These are phyloP conservation scores for Megacollybia marginata DNA, from an alignment of 768 basidiomycete species.

Conservation along the genomic window DNA sequence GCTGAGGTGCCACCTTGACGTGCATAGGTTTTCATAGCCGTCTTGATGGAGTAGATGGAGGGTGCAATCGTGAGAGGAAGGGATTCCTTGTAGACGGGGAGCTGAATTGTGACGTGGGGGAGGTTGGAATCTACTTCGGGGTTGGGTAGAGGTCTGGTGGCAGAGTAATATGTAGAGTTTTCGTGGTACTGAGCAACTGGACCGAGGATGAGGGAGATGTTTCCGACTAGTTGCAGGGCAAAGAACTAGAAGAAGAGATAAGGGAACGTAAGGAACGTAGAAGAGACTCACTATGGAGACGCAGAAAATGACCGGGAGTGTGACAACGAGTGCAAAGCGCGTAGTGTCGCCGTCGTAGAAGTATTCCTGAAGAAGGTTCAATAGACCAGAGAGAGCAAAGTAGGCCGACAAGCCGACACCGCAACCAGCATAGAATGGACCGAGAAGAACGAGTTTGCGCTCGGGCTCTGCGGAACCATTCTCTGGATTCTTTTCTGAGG, in stretches of 20 bases:
- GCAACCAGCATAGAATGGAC: slow-evolving; percentile 64
- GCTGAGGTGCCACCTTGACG: slow-evolving; percentile 76
- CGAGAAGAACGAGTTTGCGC: slow-evolving; percentile 47
- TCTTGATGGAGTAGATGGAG: slow-evolving; percentile 73
- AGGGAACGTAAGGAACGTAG: neutral
- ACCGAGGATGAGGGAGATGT: slow-evolving; percentile 47
- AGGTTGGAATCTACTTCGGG: slow-evolving; percentile 61
- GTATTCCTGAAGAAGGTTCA: slow-evolving; percentile 58
- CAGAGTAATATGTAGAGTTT: slow-evolving; percentile 79
- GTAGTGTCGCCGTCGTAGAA: slow-evolving; percentile 53
- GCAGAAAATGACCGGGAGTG: slow-evolving; percentile 68
- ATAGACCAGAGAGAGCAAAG: slow-evolving; percentile 55
- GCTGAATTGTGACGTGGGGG: slow-evolving; percentile 74
- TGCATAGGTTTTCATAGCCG: slow-evolving; percentile 83
- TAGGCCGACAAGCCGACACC: slow-evolving; percentile 57
- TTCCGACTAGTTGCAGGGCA: slow-evolving; percentile 62
- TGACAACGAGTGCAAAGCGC: slow-evolving; percentile 60
- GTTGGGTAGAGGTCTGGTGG: slow-evolving; percentile 56
- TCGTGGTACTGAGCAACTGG: slow-evolving; percentile 81
- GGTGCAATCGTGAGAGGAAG: slow-evolving; percentile 65
- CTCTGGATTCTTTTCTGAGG: slow-evolving; percentile 31
- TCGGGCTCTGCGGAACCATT: slow-evolving; percentile 20
- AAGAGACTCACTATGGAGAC: slow-evolving; percentile 55
- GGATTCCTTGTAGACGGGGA: slow-evolving; percentile 86
- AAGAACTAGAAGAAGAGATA: slow-evolving; percentile 48